Percentiles rank a stretch among this genome's conserved stretches.
These are phyloP conservation scores for Alternaria sp. DNA, from an alignment of 2,329 filamentous ascomycete species.

Conservation along the genomic window DNA sequence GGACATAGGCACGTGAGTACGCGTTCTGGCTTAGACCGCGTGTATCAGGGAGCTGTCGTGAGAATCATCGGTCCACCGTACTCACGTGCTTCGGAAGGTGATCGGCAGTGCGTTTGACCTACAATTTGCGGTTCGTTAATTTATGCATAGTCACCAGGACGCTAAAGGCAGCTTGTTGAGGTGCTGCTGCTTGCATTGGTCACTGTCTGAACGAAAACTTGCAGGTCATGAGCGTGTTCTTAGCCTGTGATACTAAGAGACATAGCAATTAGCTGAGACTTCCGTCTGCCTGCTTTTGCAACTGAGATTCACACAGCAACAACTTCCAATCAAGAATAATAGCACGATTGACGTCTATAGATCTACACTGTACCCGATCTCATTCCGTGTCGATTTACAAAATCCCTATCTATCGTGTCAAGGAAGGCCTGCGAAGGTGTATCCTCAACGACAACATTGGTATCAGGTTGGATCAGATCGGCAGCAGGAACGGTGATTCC, in stretches of 20 bases:
- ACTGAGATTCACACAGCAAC: not conserved
- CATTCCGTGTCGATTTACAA: not conserved
- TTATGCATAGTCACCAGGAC: not conserved
- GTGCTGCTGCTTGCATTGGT: not conserved
- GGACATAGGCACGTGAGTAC: not conserved
- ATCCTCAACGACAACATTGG: not conserved
- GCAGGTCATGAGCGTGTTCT: not conserved
- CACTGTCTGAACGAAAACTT: not conserved
- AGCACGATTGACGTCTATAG: not conserved
- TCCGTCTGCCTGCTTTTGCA: not conserved
- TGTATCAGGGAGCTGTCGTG: not conserved
- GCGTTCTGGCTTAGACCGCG: not conserved
- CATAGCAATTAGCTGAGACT: not conserved
- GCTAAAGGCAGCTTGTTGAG: not conserved
- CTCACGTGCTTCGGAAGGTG: not conserved
- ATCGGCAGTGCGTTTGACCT: not conserved
- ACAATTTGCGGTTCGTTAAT: not conserved
- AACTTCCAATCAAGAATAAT: not conserved
- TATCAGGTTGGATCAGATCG: not conserved
- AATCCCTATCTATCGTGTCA: not conserved
- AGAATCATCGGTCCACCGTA: not conserved
- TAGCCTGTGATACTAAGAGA: not conserved
- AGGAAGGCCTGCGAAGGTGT: not conserved
- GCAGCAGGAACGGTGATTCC: conserved; percentile 3
- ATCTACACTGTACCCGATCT: not conserved